Evolutionary conservation across 1,139 yeast species (phyloP), one percentile per base, ranked within the genome.

Genomic region (Wickerhamomyces sp.): DNA sequence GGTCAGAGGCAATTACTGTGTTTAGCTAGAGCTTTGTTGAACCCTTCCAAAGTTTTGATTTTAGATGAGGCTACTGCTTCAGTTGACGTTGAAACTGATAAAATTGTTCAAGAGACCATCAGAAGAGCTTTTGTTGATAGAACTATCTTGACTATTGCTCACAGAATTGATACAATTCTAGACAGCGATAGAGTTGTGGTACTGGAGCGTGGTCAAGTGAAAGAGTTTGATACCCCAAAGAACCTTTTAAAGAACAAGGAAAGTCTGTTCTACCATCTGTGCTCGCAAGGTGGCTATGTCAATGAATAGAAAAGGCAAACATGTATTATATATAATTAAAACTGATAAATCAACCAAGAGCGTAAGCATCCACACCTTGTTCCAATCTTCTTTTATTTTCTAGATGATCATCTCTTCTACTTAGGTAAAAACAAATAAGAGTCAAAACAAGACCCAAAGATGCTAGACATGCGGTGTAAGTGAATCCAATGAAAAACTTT

Each of bases 51-150:
- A 44, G 74, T 85, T 22, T 64, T 86, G 42, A 75, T 86, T 16
- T 63, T 86, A 35, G 95, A 86, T 56, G 95, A 86, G 60, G 95
- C 95, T 1, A 86, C 95, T 0, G 90, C 95, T 0, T 83, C 92
- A 3, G 90, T 86, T 24, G 95, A 86, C 58, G 78, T 81, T 16
- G 83, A 82, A 55, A 86, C 95, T 0, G 95, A 85, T 53, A 73
- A 72, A 47, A 72, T 83, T 40, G 77, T 85, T 38, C 95, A 85
- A 61, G 76, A 78, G 46, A 83, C 94, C 0, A 84, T 86, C 31
- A 68, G 90, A 42, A 55, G 62, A 2, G 79, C 78, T 52, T 84
- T 85, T 57, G 66, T 63, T 36, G 71, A 79, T 46, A 72, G 81
- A 53, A 85, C 95, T 0, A 83, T 85, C 43, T 62, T 86, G 36